Conservation (phyloP, 2,329 filamentous ascomycete genomes). For the Apiospora marii region DNA sequence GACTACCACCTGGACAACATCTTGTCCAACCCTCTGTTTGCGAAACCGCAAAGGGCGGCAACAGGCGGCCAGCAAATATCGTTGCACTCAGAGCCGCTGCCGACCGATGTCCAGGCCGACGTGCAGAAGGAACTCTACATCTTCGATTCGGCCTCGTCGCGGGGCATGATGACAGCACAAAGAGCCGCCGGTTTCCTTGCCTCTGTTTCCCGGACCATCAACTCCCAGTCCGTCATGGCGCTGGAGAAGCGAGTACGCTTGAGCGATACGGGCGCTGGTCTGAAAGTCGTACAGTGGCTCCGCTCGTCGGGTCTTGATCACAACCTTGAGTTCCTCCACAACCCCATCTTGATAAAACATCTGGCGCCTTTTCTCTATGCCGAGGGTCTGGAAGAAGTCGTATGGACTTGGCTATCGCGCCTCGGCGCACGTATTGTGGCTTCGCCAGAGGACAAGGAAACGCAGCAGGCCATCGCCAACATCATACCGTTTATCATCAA, state of each 20-base stretch:
- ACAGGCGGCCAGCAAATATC: constrained; percentile 27
- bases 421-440: constrained; percentile 38
- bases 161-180: constrained; percentile 62
- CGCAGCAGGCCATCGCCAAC: constrained; percentile 40
- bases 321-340: constrained; percentile 53
- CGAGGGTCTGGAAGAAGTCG: constrained; percentile 58
- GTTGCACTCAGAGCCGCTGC: background rate
- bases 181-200: constrained; percentile 63
- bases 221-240: constrained; percentile 44
- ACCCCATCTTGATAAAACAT: constrained; percentile 47
- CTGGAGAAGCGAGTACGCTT: constrained; percentile 46
- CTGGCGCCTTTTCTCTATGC: constrained; percentile 60
- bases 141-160: constrained; percentile 63
- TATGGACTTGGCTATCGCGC: constrained; percentile 61
- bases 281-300: constrained; percentile 62
- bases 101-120: constrained; percentile 22
- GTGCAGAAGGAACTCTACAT: constrained; percentile 58
- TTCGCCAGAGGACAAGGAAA: constrained; percentile 30
- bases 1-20: constrained; percentile 64
- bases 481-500: constrained; percentile 51
- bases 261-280: constrained; percentile 53
- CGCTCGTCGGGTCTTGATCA: constrained; percentile 57
- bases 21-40: constrained; percentile 65
- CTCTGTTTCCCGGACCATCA: constrained; percentile 53
- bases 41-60: constrained; percentile 34